A percentile compares a stretch with the other conserved stretches of the same genome.
Evolutionary conservation across 495 filamentous ascomycete species (phyloP).

Genomic region (Usnea hakonensis): DNA sequence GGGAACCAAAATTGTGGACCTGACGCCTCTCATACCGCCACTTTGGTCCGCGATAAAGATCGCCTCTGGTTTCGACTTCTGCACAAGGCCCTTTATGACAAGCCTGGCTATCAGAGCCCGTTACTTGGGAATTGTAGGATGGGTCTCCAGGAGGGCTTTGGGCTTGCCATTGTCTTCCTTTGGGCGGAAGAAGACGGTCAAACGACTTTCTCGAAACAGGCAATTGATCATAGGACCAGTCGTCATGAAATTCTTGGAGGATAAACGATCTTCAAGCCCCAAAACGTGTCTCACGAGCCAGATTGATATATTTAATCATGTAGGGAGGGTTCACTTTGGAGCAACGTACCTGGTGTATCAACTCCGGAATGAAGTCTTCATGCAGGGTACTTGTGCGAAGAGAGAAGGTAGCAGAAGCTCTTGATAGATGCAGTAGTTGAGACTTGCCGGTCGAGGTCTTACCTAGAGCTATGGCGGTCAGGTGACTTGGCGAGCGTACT

Average conservation of each 20-base stretch:
- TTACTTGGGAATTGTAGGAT: constrained; percentile 52
- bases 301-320: not conserved
- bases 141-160: constrained; percentile 54
- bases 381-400: constrained; percentile 27
- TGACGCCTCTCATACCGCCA: constrained; percentile 51
- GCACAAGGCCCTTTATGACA: constrained; percentile 57
- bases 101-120: constrained; percentile 59
- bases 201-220: not conserved
- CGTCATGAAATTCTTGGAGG: not conserved
- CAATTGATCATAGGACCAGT: not conserved
- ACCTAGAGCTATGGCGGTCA: constrained; percentile 55
- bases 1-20: constrained; percentile 46
- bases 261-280: not conserved
- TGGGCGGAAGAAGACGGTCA: not conserved
- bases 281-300: too few relatives aligned
- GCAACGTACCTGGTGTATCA: constrained; percentile 34
- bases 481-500: constrained; percentile 59
- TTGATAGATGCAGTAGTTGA: constrained; percentile 42
- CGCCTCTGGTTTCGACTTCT: constrained; percentile 49
- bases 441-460: constrained; percentile 39
- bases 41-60: constrained; percentile 65
- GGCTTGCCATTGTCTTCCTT: constrained; percentile 48
- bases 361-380: constrained; percentile 46
- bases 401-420: constrained; percentile 54
- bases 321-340: not conserved